Evolutionary conservation across 2,329 filamentous ascomycete species (phyloP).

Genomic region (Colletotrichum limetticola): DNA sequence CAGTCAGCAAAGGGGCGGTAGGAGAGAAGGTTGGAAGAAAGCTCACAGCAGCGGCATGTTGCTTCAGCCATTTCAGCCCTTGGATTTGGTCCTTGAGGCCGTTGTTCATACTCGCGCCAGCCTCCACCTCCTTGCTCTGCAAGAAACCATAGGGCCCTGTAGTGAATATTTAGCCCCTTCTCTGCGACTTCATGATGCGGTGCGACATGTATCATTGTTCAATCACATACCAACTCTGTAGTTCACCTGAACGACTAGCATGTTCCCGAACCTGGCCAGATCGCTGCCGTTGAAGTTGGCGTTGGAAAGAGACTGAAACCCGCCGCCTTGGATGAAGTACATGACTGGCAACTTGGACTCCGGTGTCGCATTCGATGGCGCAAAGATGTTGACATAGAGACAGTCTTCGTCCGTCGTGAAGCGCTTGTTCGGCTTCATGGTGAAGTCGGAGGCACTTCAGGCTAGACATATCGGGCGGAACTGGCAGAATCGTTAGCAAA

Average conservation of each 20-base stretch:
- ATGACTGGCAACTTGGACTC: conserved; percentile 71
- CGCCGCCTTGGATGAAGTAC: conserved; percentile 68
- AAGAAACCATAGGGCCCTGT: conserved; percentile 75
- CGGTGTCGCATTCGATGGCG: conserved; percentile 63
- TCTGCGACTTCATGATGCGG: neutral
- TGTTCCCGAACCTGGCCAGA: conserved; percentile 48
- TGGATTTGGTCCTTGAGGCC: conserved; percentile 78
- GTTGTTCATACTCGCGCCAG: conserved; percentile 68
- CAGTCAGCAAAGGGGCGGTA: neutral
- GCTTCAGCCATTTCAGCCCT: conserved; percentile 75
- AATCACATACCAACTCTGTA: conserved; percentile 70
- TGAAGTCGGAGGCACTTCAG: conserved; percentile 35
- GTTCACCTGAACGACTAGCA: conserved; percentile 79
- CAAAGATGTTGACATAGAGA: conserved; percentile 73
- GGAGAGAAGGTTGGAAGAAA: neutral
- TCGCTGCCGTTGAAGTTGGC: conserved; percentile 32
- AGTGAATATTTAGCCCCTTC: neutral
- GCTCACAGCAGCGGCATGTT: conserved; percentile 62
- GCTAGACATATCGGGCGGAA: conserved; percentile 31
- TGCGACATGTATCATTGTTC: neutral
- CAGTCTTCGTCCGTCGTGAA: conserved; percentile 68
- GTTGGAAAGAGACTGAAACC: conserved; percentile 64
- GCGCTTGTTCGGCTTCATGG: conserved; percentile 37
- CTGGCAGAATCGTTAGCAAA: neutral
- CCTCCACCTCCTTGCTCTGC: conserved; percentile 59